These are phyloP conservation scores for Spiromastix sp. DNA, from an alignment of 2,329 filamentous ascomycete genomes.

Conservation along the genomic window DNA sequence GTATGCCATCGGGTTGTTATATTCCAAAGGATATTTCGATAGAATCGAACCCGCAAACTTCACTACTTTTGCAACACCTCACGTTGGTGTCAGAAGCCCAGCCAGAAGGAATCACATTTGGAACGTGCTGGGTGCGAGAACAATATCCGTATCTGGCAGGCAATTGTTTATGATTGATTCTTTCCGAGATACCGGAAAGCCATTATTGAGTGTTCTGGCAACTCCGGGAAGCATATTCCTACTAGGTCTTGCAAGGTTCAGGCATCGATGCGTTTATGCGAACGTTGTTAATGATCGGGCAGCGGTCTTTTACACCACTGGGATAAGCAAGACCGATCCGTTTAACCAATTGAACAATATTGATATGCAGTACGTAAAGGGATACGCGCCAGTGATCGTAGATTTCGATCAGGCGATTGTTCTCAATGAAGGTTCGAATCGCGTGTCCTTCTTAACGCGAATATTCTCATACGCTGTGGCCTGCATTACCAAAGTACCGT, in stretches of 20 bases:
- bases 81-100: slow-evolving; percentile 65
- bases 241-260: slow-evolving; percentile 63
- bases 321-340: slow-evolving; percentile 66
- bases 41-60: slow-evolving; percentile 82
- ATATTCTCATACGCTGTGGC: slow-evolving; percentile 16
- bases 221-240: slow-evolving; percentile 82
- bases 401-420: slow-evolving; percentile 37
- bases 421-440: slow-evolving; percentile 19
- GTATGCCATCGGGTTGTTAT: slow-evolving; percentile 75
- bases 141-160: slow-evolving; percentile 69
- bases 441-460: slow-evolving; percentile 11
- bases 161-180: slow-evolving; percentile 82
- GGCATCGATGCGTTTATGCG: slow-evolving; percentile 65
- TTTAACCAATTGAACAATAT: slow-evolving; percentile 58
- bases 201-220: slow-evolving; percentile 69
- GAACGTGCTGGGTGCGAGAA: slow-evolving; percentile 77
- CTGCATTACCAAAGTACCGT: slow-evolving; percentile 47
- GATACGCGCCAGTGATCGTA: slow-evolving; percentile 65
- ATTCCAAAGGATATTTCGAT: slow-evolving; percentile 71
- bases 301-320: slow-evolving; percentile 73
- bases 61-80: slow-evolving; percentile 79
- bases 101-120: slow-evolving; percentile 58
- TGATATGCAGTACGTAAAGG: slow-evolving; percentile 62
- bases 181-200: slow-evolving; percentile 73
- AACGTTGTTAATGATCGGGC: slow-evolving; percentile 82